Evolutionary conservation across 2,329 filamentous ascomycete species (phyloP).

Genomic region (Fusarium beomiforme): DNA sequence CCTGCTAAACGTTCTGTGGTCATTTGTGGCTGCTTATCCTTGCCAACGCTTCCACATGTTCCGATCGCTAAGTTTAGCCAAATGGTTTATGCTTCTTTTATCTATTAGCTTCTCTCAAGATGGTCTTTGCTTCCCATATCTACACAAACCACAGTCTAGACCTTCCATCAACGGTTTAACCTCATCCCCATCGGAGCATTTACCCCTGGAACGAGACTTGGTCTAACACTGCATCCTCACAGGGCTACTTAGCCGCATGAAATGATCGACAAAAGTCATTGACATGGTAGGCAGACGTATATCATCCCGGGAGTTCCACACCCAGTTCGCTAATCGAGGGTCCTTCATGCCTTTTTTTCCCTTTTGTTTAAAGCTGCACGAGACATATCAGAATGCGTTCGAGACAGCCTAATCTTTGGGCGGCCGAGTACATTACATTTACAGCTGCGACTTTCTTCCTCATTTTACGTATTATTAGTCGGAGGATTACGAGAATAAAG

Average conservation of each 20-base stretch:
- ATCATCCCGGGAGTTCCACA: background rate
- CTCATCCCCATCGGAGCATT: background rate
- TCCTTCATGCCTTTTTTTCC: background rate
- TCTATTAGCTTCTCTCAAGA: background rate
- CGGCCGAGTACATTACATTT: conserved; percentile 35
- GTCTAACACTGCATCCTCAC: background rate
- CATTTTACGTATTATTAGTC: conserved; percentile 25
- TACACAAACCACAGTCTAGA: background rate
- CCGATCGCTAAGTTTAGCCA: background rate
- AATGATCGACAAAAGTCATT: background rate
- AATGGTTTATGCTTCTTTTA: background rate
- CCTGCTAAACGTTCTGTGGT: background rate
- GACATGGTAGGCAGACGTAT: conserved; percentile 1
- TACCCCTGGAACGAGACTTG: background rate
- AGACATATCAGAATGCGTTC: conserved; percentile 3
- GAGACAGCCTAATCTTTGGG: conserved; percentile 22
- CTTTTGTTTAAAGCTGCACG: background rate
- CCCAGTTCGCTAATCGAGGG: background rate
- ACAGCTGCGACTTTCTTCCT: conserved; percentile 30
- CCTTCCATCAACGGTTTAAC: background rate
- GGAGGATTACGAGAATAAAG: conserved; percentile 15
- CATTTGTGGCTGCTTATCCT: background rate
- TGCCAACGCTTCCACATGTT: background rate
- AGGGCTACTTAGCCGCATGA: background rate
- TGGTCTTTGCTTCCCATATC: background rate